Evolutionary conservation across 2,329 filamentous ascomycete species (phyloP).

Genomic region (Fusarium chuoi): DNA sequence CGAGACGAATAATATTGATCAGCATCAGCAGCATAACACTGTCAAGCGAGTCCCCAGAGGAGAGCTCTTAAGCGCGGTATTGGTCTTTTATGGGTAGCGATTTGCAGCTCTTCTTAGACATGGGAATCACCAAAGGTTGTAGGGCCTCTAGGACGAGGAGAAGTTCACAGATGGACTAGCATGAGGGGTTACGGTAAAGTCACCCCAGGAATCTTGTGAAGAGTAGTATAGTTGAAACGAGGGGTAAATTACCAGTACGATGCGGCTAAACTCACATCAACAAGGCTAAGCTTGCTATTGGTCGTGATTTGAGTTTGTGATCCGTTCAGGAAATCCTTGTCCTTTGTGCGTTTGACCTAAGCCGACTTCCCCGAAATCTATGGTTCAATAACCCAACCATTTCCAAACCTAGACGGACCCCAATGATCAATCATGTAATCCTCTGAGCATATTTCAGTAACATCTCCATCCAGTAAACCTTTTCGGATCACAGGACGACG

Average conservation of each 20-base stretch:
- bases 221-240: neutral
- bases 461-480: neutral
- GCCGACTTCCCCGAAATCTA: neutral
- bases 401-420: neutral
- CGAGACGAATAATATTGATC: neutral
- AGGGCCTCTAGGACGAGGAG: neutral
- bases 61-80: neutral
- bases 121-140: accelerated
- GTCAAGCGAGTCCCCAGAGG: neutral
- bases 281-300: neutral
- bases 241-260: neutral
- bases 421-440: neutral
- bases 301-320: neutral
- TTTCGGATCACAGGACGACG: conserved; percentile 11
- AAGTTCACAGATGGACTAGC: neutral
- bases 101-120: neutral
- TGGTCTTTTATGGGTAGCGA: too few species aligned
- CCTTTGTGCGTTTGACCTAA: neutral
- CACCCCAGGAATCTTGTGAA: neutral
- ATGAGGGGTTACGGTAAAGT: neutral
- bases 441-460: neutral
- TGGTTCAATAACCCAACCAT: neutral
- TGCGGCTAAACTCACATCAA: neutral
- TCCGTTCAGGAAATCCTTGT: neutral
- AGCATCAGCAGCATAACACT: neutral